Conservation (phyloP, 345 rosid species). For the Lenwebbia sp. region DNA sequence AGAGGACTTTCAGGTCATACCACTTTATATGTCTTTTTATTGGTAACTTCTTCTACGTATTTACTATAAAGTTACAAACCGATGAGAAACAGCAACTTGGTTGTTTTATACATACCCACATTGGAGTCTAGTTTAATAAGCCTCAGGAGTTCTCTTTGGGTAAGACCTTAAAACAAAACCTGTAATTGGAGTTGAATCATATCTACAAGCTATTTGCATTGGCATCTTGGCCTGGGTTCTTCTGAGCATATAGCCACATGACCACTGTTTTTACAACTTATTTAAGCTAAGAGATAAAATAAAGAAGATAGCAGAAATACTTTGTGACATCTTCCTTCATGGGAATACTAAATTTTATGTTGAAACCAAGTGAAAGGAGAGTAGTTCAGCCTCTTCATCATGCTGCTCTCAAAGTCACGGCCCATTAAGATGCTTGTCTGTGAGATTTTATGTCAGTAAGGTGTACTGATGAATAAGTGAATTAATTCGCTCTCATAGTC, state of each 20-base stretch:
- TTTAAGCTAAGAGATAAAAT: background rate
- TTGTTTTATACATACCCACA: background rate
- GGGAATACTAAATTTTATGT: background rate
- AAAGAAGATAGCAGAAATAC: background rate
- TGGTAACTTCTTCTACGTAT: background rate
- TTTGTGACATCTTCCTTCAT: background rate
- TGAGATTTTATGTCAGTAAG: background rate
- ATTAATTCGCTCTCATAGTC: background rate
- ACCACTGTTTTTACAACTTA: background rate
- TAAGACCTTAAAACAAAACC: background rate
- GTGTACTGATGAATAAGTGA: background rate
- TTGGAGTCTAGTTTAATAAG: too few relatives aligned
- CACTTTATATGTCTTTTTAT: background rate
- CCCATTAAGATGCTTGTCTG: too few relatives aligned
- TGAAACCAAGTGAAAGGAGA: background rate
- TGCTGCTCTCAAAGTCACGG: background rate
- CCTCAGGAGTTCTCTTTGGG: background rate
- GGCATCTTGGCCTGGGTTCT: background rate
- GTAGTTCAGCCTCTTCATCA: background rate
- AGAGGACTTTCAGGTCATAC: conserved; percentile 85
- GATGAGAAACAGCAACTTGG: background rate
- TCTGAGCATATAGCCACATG: too few relatives aligned
- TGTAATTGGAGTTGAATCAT: background rate
- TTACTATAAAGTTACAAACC: background rate
- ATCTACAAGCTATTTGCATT: background rate